Conservation (phyloP, 2,329 filamentous ascomycete genomes). For the Curvularia lunata region DNA sequence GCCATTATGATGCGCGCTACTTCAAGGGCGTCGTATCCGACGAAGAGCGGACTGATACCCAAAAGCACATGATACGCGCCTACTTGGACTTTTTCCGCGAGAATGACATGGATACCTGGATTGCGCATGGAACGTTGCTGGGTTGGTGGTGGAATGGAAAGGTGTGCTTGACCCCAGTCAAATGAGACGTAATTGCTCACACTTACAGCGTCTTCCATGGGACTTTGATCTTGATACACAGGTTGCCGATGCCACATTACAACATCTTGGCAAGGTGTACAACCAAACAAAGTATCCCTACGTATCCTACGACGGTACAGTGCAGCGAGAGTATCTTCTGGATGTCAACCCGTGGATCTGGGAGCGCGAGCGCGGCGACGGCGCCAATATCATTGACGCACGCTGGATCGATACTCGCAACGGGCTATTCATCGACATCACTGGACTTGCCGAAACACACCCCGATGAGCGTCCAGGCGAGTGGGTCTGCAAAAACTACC, state of each 20-base stretch:
- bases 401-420: constrained; percentile 80
- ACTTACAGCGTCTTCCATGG: constrained; percentile 73
- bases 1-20: constrained; percentile 77
- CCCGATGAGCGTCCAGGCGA: constrained; percentile 65
- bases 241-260: constrained; percentile 70
- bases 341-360: constrained; percentile 77
- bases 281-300: constrained; percentile 70
- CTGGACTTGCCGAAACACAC: constrained; percentile 73
- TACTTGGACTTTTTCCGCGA: constrained; percentile 72
- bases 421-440: constrained; percentile 85
- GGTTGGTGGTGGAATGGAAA: constrained; percentile 88
- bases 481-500: constrained; percentile 81
- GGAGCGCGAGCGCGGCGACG: constrained; percentile 67
- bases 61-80: constrained; percentile 73
- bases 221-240: constrained; percentile 86
- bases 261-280: constrained; percentile 67
- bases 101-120: constrained; percentile 78
- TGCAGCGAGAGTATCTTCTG: constrained; percentile 67
- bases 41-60: constrained; percentile 68
- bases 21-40: constrained; percentile 70
- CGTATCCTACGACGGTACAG: constrained; percentile 40
- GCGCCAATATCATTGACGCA: constrained; percentile 81
- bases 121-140: constrained; percentile 81
- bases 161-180: constrained; percentile 44
- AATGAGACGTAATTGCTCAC: constrained; percentile 21